phyloP scores from a whole-genome alignment of 345 rosid species.

The Moricandia moricandioides region DNA sequence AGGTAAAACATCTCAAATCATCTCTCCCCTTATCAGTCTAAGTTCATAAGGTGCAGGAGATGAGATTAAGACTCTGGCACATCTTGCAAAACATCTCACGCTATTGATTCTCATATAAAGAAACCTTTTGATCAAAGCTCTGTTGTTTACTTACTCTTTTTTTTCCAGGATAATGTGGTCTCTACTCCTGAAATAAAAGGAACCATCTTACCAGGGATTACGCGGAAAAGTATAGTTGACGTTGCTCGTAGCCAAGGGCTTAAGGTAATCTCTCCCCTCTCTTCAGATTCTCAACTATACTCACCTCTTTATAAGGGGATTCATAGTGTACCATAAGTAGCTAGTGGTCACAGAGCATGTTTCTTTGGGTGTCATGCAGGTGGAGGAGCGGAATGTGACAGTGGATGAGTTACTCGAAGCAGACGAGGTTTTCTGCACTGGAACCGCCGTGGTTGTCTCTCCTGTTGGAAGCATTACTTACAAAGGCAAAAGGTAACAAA shows the following conservation, averaged over 20 bases:
- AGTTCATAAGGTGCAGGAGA: neutral
- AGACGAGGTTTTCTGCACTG: slow-evolving; percentile 94
- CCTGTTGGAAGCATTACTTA: slow-evolving; percentile 93
- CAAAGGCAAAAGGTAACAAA: slow-evolving; percentile 60
- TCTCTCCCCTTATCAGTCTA: neutral
- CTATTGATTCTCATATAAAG: neutral
- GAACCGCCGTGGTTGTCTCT: slow-evolving; percentile 95
- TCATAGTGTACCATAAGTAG: neutral
- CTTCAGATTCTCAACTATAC: slow-evolving; percentile 7
- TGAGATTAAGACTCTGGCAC: slow-evolving; percentile 8
- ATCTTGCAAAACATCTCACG: neutral
- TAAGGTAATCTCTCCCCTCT: slow-evolving; percentile 42
- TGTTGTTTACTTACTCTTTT: neutral
- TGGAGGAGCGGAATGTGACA: slow-evolving; percentile 38
- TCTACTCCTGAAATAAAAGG: slow-evolving; percentile 68
- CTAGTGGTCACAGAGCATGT: slow-evolving; percentile 3
- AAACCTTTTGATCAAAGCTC: neutral
- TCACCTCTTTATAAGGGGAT: neutral
- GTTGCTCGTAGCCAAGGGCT: slow-evolving; percentile 75
- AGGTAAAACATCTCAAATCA: slow-evolving; percentile 22
- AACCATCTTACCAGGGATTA: slow-evolving; percentile 39
- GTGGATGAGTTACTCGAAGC: slow-evolving; percentile 75
- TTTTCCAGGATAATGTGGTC: slow-evolving; percentile 56
- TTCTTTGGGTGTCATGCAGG: slow-evolving; percentile 17
- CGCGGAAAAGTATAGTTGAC: slow-evolving; percentile 67